Evolutionary conservation across 495 filamentous ascomycete species (phyloP).

Genomic region (Lasiosphaeriaceae sp.): DNA sequence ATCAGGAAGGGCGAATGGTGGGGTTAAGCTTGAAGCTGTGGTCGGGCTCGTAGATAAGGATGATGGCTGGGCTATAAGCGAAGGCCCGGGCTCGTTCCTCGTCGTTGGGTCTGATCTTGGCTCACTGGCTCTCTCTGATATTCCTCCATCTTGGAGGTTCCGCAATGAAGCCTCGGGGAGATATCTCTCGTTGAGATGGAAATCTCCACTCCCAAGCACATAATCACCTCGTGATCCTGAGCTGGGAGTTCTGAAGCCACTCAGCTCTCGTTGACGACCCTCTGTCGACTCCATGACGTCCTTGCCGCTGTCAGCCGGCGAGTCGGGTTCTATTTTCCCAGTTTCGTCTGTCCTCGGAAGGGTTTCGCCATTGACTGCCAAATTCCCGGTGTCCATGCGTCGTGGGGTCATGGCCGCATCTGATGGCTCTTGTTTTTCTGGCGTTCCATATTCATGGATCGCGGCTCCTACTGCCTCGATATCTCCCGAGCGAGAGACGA

Average conservation of each 20-base stretch:
- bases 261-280: neutral
- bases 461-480: no score
- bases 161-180: neutral
- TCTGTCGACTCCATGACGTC: slow-evolving; percentile 13
- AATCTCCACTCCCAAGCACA: neutral
- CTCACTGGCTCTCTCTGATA: neutral
- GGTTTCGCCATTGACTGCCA: neutral
- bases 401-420: neutral
- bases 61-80: neutral
- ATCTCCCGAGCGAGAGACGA: no score
- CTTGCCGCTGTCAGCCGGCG: slow-evolving; percentile 18
- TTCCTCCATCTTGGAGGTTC: neutral
- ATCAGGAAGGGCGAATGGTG: slow-evolving; percentile 2
- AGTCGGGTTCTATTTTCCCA: slow-evolving; percentile 11
- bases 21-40: neutral
- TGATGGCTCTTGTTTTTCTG: neutral
- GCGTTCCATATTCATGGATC: neutral
- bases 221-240: neutral
- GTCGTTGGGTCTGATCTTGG: neutral
- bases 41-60: neutral
- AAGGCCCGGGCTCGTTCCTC: neutral
- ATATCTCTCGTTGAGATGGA: neutral
- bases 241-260: neutral
- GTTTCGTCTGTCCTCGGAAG: neutral
- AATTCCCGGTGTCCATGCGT: neutral